Evolutionary conservation across 495 filamentous ascomycete genomes (phyloP).

Genomic region (Bombardia bombarda): DNA sequence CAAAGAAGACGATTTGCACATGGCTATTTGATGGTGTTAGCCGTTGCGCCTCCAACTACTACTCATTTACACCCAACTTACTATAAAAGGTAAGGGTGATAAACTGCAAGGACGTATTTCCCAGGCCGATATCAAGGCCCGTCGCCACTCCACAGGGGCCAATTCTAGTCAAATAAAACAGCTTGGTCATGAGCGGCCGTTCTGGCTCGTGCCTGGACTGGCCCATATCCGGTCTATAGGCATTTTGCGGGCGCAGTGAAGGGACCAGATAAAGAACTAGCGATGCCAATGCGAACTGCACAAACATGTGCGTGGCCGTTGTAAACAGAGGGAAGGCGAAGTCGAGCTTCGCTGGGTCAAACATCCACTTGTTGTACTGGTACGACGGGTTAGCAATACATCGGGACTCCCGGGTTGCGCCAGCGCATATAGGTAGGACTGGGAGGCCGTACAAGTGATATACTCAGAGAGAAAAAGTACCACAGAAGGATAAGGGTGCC

Average conservation of each 20-base stretch:
- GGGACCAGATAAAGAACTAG: conserved; percentile 78
- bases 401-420: too few species aligned
- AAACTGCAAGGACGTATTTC: conserved; percentile 91
- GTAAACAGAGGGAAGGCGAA: conserved; percentile 96
- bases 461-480: conserved; percentile 91
- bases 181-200: conserved; percentile 76
- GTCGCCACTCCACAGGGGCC: conserved; percentile 91
- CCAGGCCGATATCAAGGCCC: conserved; percentile 91
- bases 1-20: conserved; percentile 97
- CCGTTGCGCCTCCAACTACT: neutral
- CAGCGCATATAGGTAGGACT: neutral
- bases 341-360: conserved; percentile 71
- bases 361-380: conserved; percentile 99
- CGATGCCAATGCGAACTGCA: conserved; percentile 81
- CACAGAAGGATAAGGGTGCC: conserved; percentile 71
- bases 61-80: conserved; percentile 30
- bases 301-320: conserved; percentile 89
- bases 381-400: conserved; percentile 4
- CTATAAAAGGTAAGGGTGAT: conserved; percentile 96
- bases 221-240: conserved; percentile 37
- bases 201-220: conserved; percentile 49
- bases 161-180: conserved; percentile 88
- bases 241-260: conserved; percentile 62
- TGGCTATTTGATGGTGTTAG: conserved; percentile 44
- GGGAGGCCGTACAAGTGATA: conserved; percentile 70